Evolutionary conservation across 495 filamentous ascomycete genomes (phyloP).

Genomic region (Penicillium goetzii): DNA sequence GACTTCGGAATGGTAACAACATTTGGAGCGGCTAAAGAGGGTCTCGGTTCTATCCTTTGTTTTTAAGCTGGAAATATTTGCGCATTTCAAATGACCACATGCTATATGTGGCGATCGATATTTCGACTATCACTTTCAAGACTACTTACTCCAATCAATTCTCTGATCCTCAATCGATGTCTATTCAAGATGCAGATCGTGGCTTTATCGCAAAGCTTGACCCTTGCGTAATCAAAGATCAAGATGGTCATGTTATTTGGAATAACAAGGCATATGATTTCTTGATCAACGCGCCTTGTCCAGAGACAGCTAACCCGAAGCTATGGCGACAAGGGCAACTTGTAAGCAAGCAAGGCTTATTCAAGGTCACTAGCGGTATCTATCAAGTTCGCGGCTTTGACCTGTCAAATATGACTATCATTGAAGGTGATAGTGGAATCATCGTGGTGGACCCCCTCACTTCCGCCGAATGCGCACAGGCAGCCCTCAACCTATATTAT

Average conservation of each 20-base stretch:
- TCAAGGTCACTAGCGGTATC: slow-evolving; percentile 22
- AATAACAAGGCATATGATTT: slow-evolving; percentile 24
- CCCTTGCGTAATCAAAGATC: slow-evolving; percentile 17
- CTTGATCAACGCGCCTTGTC: slow-evolving; percentile 11
- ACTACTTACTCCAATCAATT: slow-evolving; percentile 2
- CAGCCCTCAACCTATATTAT: slow-evolving; percentile 23
- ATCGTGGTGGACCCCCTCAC: slow-evolving; percentile 32
- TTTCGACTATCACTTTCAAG: neutral
- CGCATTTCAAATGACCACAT: slow-evolving; percentile 1
- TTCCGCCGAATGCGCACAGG: slow-evolving; percentile 21
- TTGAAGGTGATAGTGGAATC: slow-evolving; percentile 27
- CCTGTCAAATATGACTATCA: slow-evolving; percentile 29
- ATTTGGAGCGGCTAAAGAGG: neutral
- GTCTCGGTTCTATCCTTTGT: neutral
- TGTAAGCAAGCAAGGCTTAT: slow-evolving; percentile 21
- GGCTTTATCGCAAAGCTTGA: slow-evolving; percentile 22
- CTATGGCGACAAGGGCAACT: slow-evolving; percentile 30
- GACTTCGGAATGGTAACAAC: neutral
- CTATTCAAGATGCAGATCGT: slow-evolving; percentile 8
- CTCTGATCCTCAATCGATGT: neutral
- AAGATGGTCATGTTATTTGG: slow-evolving; percentile 18
- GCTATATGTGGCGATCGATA: neutral
- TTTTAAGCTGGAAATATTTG: slow-evolving; percentile 1
- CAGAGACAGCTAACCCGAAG: slow-evolving; percentile 22
- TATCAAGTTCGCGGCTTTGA: slow-evolving; percentile 29